Base-by-base conservation (phyloP, 805 yeast species). In the Spathaspora girioi region DNA sequence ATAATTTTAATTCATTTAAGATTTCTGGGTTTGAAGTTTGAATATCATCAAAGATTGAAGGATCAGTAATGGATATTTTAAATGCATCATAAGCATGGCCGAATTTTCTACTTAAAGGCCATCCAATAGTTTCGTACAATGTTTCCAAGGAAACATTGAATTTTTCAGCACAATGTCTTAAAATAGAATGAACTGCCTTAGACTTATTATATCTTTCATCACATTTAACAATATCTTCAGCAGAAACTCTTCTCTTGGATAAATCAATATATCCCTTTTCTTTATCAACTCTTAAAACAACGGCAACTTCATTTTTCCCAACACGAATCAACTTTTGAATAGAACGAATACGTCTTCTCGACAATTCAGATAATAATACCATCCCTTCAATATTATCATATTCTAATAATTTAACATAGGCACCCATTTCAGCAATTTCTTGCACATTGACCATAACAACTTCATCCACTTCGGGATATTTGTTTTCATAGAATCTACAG, bases 401-500 rank as follows among this genome's bases (percentile, higher is more conserved):
- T 74, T 94, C 99, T 58, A 94, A 80, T 58, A 94, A 80, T 71
- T 91, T 93, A 58, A 94, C 96, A 70, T 94, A 94, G 12, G 99
- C 99, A 54, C 99, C 99, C 99, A 94, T 94, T 72, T 94, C 99
- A 60, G 98, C 99, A 62, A 94, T 94, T 70, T 89, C 96, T 71
- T 89, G 96, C 60, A 94, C 99, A 73, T 94, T 94, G 67, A 94
- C 99, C 96, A 94, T 93, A 58, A 94, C 98, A 61, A 94, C 96
- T 70, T 94, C 99, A 62, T 94, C 99, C 65, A 94, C 96, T 74
- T 94, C 99, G 54, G 99, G 99, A 78, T 85, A 94, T 73, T 92
- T 93, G 83, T 92, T 94, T 75, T 93, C 99, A 71, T 94, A 94
- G 75, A 87, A 94, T 77, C 99, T 87, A 78, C 97, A 92, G 70